phyloP scores from a whole-genome alignment of 176 grass and related monocot genomes.

The Themeda triandra region DNA sequence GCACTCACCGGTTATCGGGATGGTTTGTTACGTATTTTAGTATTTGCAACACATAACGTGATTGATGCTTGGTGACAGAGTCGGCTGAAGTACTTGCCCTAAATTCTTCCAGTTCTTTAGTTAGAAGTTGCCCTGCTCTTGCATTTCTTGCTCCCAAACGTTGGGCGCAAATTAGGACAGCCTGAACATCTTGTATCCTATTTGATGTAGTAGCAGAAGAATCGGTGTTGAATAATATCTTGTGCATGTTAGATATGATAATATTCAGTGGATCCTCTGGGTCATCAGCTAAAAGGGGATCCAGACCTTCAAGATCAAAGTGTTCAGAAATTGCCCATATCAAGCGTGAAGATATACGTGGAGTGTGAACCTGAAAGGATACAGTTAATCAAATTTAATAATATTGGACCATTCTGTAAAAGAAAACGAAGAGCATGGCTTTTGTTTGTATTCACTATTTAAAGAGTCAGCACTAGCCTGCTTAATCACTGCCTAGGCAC shows the following conservation, averaged over 20 bases:
- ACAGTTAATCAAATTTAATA: slow-evolving; percentile 15
- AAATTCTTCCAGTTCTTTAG: slow-evolving; percentile 94
- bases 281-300: slow-evolving; percentile 98
- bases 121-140: slow-evolving; percentile 77
- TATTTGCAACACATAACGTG: slow-evolving; percentile 89
- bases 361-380: slow-evolving; percentile 74
- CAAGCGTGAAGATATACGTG: slow-evolving; percentile 77
- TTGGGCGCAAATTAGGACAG: slow-evolving; percentile 86
- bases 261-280: slow-evolving; percentile 97
- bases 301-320: slow-evolving; percentile 95
- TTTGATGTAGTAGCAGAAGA: slow-evolving; percentile 76
- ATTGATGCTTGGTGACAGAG: slow-evolving; percentile 92
- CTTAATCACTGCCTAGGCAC: background rate
- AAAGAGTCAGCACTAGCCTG: background rate
- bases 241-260: slow-evolving; percentile 95
- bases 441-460: background rate
- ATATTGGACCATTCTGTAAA: background rate
- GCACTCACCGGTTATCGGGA: slow-evolving; percentile 75
- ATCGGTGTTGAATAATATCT: slow-evolving; percentile 88
- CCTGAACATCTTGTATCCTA: slow-evolving; percentile 90
- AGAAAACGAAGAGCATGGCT: background rate
- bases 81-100: slow-evolving; percentile 72
- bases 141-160: slow-evolving; percentile 83
- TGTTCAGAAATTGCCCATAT: slow-evolving; percentile 98
- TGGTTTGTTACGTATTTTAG: slow-evolving; percentile 82